Evolutionary conservation across 208 protist species (phyloP).

Genomic region (Vickermania spadyakhi): DNA sequence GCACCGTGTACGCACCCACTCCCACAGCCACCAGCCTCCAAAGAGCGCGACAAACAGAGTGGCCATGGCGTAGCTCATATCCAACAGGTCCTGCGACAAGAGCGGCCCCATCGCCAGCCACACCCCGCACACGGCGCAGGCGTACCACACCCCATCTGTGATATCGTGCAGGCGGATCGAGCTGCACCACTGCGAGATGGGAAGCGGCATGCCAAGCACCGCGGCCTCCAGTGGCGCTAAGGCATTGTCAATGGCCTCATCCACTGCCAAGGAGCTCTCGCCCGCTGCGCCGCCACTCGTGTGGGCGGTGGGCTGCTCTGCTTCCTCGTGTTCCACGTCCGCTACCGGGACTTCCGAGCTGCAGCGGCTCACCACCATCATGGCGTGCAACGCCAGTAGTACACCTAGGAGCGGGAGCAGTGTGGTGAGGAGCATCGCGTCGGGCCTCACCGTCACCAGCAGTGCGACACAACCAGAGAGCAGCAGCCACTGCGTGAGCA

Average conservation of each 20-base stretch:
- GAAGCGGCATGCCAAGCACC: neutral
- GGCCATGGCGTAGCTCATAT: neutral
- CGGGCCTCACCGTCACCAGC: slow-evolving; percentile 4
- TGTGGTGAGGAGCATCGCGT: slow-evolving; percentile 3
- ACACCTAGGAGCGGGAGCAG: slow-evolving; percentile 10
- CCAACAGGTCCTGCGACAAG: neutral
- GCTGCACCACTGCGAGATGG: neutral
- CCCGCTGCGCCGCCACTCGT: neutral
- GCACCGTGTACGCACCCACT: neutral
- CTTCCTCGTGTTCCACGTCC: no score
- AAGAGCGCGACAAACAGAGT: neutral
- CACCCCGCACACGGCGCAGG: neutral
- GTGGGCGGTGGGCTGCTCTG: no score
- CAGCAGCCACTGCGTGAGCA: slow-evolving; percentile 19
- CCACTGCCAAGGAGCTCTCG: neutral
- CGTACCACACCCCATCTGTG: neutral
- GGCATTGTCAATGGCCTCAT: neutral
- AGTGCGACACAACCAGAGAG: slow-evolving; percentile 13
- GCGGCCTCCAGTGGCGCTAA: neutral
- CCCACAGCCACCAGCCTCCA: neutral
- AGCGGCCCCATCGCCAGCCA: neutral
- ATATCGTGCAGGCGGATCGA: neutral
- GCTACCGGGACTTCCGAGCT: slow-evolving; percentile 3
- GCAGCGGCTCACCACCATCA: slow-evolving; percentile 9
- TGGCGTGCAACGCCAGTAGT: slow-evolving; percentile 15